phyloP scores from a whole-genome alignment of 441 rosid species.

The Adansonia madagascariensis region DNA sequence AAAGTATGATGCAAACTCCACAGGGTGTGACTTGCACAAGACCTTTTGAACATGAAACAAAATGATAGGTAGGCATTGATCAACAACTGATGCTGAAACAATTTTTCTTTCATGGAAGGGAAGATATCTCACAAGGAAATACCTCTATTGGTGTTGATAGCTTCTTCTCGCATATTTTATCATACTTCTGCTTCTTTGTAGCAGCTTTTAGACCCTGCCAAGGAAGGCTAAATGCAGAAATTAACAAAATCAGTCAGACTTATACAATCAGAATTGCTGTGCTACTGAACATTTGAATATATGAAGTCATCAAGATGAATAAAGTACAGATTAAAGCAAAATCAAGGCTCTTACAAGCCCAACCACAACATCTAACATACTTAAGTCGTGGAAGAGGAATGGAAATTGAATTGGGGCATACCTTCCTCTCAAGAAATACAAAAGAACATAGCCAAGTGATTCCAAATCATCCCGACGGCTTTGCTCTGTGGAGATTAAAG shows the following conservation, averaged over 20 bases:
- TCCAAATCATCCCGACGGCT: slow-evolving; percentile 78
- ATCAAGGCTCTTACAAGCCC: background rate
- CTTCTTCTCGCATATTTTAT: slow-evolving; percentile 74
- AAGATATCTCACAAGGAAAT: slow-evolving; percentile 17
- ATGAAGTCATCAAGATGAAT: slow-evolving; percentile 17
- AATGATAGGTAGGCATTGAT: slow-evolving; percentile 12
- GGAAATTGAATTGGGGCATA: slow-evolving; percentile 25
- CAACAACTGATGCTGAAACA: background rate
- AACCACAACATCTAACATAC: background rate
- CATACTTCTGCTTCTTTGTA: slow-evolving; percentile 73
- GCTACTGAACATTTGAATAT: background rate
- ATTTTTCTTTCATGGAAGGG: background rate
- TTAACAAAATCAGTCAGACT: slow-evolving; percentile 24
- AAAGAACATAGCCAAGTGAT: slow-evolving; percentile 67
- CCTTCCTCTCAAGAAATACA: slow-evolving; percentile 76
- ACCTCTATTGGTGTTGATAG: slow-evolving; percentile 74
- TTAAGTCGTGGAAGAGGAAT: slow-evolving; percentile 5
- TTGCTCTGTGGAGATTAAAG: slow-evolving; percentile 51
- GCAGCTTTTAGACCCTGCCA: slow-evolving; percentile 78
- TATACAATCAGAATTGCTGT: background rate
- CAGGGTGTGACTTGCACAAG: slow-evolving; percentile 86
- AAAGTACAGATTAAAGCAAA: slow-evolving; percentile 7
- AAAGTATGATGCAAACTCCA: slow-evolving; percentile 91
- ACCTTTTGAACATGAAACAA: slow-evolving; percentile 47
- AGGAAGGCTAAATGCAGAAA: slow-evolving; percentile 56